Evolutionary conservation across 768 basidiomycete genomes (phyloP).

Genomic region (Russula emetica): DNA sequence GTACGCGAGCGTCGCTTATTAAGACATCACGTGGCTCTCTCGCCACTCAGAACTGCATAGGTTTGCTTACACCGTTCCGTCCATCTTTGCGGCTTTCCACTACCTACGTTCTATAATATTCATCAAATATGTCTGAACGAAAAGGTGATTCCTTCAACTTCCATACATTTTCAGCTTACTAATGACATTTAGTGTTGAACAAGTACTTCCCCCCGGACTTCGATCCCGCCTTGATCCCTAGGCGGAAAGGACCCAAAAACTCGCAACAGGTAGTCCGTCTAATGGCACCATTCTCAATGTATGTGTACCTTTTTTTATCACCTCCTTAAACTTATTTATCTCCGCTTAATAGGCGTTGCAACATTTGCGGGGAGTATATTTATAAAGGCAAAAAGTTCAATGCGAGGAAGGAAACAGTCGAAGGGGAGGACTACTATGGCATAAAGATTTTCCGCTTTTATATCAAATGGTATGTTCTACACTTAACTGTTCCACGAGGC

Average conservation of each 20-base stretch:
- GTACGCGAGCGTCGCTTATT: too few species aligned
- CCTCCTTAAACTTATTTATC: slow-evolving; percentile 10
- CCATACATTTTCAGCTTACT: slow-evolving; percentile 4
- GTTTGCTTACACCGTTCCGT: too few species aligned
- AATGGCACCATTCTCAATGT: slow-evolving; percentile 99
- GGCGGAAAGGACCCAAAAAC: slow-evolving; percentile 86
- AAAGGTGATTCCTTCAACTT: slow-evolving; percentile 50
- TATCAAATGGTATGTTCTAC: slow-evolving; percentile 71
- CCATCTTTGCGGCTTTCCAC: background rate
- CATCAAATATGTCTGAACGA: slow-evolving; percentile 68
- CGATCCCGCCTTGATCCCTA: slow-evolving; percentile 92
- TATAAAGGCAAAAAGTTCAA: slow-evolving; percentile 99
- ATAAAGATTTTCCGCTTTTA: slow-evolving; percentile 96
- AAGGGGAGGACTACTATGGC: slow-evolving; percentile 95
- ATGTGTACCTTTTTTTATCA: slow-evolving; percentile 32
- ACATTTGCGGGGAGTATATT: slow-evolving; percentile 97
- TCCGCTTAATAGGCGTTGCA: slow-evolving; percentile 63
- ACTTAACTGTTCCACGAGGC: slow-evolving; percentile 19
- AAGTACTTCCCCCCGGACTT: slow-evolving; percentile 98
- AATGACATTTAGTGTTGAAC: slow-evolving; percentile 64
- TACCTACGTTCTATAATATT: slow-evolving; percentile 6
- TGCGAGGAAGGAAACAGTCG: slow-evolving; percentile 96
- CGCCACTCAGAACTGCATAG: background rate
- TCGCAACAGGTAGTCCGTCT: slow-evolving; percentile 96
- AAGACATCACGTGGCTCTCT: background rate